Evolutionary conservation across 2,329 filamentous ascomycete species (phyloP).

Genomic region (Diaporthe ilicicola): DNA sequence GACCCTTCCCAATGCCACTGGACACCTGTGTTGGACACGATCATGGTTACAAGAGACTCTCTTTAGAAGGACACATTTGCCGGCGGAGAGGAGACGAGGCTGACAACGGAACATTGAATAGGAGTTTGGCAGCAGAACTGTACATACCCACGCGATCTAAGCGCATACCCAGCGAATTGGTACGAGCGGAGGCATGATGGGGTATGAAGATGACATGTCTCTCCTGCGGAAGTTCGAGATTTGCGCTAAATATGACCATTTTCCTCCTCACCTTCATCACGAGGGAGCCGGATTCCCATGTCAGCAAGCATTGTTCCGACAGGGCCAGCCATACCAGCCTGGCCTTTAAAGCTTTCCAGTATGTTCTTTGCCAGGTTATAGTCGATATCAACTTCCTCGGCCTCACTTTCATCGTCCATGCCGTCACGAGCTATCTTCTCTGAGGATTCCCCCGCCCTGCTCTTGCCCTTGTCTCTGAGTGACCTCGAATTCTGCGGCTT

Average conservation of each 20-base stretch:
- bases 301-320: conserved; percentile 86
- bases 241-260: neutral
- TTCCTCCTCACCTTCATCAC: conserved; percentile 74
- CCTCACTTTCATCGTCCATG: conserved; percentile 57
- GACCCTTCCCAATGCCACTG: no score
- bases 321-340: conserved; percentile 85
- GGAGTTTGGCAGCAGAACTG: neutral
- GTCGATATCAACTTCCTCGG: conserved; percentile 78
- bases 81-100: no score
- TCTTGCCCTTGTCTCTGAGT: conserved; percentile 41
- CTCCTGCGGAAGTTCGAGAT: neutral
- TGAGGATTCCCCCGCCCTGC: conserved; percentile 9
- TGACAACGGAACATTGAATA: no score
- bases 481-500: conserved; percentile 43
- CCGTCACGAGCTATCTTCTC: conserved; percentile 37
- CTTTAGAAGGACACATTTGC: no score
- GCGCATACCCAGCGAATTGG: no score
- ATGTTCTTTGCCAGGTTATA: conserved; percentile 91
- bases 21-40: no score
- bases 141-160: neutral
- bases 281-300: conserved; percentile 83
- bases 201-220: neutral
- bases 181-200: neutral
- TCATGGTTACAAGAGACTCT: no score
- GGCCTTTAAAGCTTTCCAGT: conserved; percentile 90